Evolutionary conservation across 1,284 basidiomycete genomes (phyloP), one percentile per base, ranked within the genome.

Genomic region (Pseudozyma hubeiensis): DNA sequence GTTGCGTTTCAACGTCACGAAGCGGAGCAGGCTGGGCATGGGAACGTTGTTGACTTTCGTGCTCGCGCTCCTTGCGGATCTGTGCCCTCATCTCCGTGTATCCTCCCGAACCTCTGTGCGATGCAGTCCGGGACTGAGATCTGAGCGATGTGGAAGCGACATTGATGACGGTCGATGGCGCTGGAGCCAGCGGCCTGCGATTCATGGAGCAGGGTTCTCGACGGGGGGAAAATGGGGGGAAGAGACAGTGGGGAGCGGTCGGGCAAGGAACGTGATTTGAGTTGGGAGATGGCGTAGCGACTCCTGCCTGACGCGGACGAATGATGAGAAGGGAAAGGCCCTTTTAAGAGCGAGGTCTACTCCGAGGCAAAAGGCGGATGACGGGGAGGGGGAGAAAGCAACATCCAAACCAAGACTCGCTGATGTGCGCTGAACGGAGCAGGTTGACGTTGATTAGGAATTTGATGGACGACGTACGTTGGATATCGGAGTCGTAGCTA

Each of bases 51-150:
- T 46, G 39, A 41, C 55, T 71, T 39, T 64, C 71, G 47, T 61
- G 55, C 33, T 67, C 73, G 17, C 76, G 51, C 43, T 78, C 76
- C 53, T 58, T 69, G 14, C 76, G 57, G 11, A 76, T 57, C 49
- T 72, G 64, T 3, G 76, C 76, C 10, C 76, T 57, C 54, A 76
- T 49, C 53, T 78, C 76, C 17, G 76, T 78, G 46, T 78, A 70
- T 63, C 69, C 50, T 30, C 64, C 72, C 43, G 68, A 72, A 31
- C 75, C 69, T 14, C 62, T 52, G 29, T 76, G 69, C 37, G 71
- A 66, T 33, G 75, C 44, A 11, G 44, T 57, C 35, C 66, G 62
- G 43, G 62, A 66, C 35, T 64, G 68, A 19, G 69, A 29, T 29
- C 69, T 54, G 41, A 66, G 16, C 52, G 44, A 45, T 19, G 64